phyloP scores from a whole-genome alignment of 192 early-diverging fungal genomes.

The Jimgerdemannia flammicorona region DNA sequence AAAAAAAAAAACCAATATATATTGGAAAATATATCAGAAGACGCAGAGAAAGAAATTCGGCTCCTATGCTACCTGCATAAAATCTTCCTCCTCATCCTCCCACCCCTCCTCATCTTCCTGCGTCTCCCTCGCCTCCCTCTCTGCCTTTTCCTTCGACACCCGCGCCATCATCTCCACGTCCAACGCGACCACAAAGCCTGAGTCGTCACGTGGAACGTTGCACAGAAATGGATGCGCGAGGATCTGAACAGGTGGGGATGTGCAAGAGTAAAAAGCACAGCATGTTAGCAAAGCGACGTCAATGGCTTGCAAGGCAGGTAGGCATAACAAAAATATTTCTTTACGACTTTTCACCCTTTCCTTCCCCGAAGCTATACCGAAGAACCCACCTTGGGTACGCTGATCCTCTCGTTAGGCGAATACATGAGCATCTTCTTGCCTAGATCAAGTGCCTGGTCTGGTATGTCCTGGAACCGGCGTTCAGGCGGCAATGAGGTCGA shows the following conservation, averaged over 20 bases:
- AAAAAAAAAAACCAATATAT: no score
- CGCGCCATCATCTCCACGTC: not conserved
- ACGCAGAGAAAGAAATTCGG: no score
- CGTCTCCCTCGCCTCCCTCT: not conserved
- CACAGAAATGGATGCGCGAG: not conserved
- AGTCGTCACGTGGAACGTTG: not conserved
- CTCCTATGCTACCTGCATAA: no score
- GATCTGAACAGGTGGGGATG: not conserved
- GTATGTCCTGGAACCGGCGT: not conserved
- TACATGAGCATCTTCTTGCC: not conserved
- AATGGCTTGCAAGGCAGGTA: no score
- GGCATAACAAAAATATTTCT: no score
- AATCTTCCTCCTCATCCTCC: no score
- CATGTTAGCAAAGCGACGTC: not conserved
- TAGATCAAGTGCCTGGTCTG: not conserved
- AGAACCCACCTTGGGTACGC: not conserved
- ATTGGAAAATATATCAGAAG: no score
- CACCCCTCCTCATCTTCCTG: not conserved
- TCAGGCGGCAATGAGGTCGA: not conserved
- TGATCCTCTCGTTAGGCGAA: not conserved
- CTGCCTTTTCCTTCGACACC: not conserved
- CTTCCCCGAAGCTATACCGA: not conserved
- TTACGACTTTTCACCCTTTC: no score
- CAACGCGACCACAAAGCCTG: not conserved
- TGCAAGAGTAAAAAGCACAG: not conserved